Evolutionary conservation across 768 basidiomycete species (phyloP), one percentile per base, ranked within the genome.

Genomic region (Naganishia vaughanmartiniae): DNA sequence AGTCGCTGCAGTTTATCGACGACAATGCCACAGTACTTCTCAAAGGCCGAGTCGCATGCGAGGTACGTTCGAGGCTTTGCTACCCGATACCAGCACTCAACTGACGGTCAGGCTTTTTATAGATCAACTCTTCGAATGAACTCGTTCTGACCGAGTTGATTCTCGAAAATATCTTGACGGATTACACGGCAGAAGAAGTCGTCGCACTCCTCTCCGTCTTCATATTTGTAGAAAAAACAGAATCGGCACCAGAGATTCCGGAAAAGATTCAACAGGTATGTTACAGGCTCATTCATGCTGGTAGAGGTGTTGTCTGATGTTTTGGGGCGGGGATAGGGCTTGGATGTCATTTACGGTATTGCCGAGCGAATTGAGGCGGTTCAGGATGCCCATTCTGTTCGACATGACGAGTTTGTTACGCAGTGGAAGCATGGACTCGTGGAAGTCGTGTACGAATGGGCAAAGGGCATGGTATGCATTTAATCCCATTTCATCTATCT

Each of bases 61-160:
- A 99, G 85, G 94, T 93, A 70, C 65, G 83, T 78, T 1, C 30
- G 11, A 4, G 4, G n/a, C 9, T 19, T 21, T 26, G 15, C 0
- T 26, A 42, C 6, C 17, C 26, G 24, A 58, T 36, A 15, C 46
- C 45, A 30, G 30, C n/a, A 1, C 7, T 19, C 30, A 15, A 6
- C 45, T 36, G 39, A 30, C 65, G 55, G 66, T 36, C 17, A 7
- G 19, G 3, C 17, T 48, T 70, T 42, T 69, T 30, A n/a, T 76
- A 97, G 94, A 98, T 99, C 79, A 99, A 99, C 79, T 97, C 95
- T 9, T 92, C 90, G n/a, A 92, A 92, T 73, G 96, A 98, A 76
- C 90, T 99, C 30, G 87, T 99, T 57, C 84, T 98, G 56, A 99
- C 96, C 0, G 96, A 99, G 77, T 87, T 99, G 63, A 95, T 99